A percentile compares a stretch with the other conserved stretches of the same genome.
phyloP scores from a whole-genome alignment of 108 stramenopile genomes.

The Nitzschia sp. region DNA sequence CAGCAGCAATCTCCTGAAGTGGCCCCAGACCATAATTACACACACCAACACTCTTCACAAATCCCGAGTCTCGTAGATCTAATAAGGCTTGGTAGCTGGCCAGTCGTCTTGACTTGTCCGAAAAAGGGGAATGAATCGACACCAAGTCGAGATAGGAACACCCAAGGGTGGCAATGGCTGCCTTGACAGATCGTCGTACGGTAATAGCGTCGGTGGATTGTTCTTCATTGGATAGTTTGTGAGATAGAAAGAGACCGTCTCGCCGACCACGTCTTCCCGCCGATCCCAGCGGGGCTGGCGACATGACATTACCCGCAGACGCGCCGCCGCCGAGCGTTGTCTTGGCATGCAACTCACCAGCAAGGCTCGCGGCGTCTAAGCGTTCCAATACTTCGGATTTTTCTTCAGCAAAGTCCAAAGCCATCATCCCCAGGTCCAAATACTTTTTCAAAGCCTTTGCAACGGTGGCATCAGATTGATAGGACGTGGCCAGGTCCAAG shows the following conservation, averaged over 20 bases:
- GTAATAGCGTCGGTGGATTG: conserved; percentile 52
- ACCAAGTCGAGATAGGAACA: conserved; percentile 67
- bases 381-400: conserved; percentile 35
- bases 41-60: conserved; percentile 62
- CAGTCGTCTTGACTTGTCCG: conserved; percentile 44
- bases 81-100: conserved; percentile 57
- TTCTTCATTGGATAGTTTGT: conserved; percentile 72
- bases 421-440: conserved; percentile 31
- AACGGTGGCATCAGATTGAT: conserved; percentile 52
- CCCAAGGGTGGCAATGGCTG: conserved; percentile 8
- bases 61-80: conserved; percentile 55
- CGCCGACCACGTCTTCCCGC: conserved; percentile 36
- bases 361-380: conserved; percentile 26
- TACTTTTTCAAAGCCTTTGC: conserved; percentile 40
- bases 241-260: conserved; percentile 58
- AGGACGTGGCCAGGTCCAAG: conserved; percentile 65
- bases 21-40: conserved; percentile 74
- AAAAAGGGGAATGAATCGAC: conserved; percentile 70
- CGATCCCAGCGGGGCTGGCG: conserved; percentile 34
- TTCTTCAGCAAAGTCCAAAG: conserved; percentile 28
- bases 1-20: conserved; percentile 51
- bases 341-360: background rate
- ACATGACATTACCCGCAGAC: background rate
- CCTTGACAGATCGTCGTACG: conserved; percentile 40
- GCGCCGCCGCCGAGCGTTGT: background rate